These are phyloP conservation scores for Aspergillus eucalypticola DNA, from an alignment of 2,329 filamentous ascomycete genomes.

Conservation along the genomic window DNA sequence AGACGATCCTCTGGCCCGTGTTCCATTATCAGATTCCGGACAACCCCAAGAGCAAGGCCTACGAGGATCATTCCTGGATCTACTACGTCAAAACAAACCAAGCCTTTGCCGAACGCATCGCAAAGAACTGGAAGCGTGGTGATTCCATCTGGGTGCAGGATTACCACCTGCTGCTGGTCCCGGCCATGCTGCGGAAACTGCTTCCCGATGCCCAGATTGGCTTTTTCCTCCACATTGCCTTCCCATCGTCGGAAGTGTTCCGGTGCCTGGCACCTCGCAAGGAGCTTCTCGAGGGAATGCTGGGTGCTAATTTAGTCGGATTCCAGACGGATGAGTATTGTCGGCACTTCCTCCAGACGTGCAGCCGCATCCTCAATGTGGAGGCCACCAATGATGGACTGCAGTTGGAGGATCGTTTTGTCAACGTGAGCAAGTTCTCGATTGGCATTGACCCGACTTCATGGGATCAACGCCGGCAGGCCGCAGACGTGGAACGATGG, in stretches of 20 bases:
- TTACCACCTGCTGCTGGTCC: slow-evolving; percentile 88
- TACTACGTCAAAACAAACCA: slow-evolving; percentile 93
- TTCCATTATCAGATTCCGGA: slow-evolving; percentile 98
- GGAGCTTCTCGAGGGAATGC: slow-evolving; percentile 85
- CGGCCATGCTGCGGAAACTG: slow-evolving; percentile 84
- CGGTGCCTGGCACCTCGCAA: slow-evolving; percentile 84
- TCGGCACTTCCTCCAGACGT: slow-evolving; percentile 92
- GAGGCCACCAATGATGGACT: slow-evolving; percentile 87
- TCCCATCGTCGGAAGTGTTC: slow-evolving; percentile 95
- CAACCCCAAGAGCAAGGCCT: slow-evolving; percentile 97
- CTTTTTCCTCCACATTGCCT: slow-evolving; percentile 92
- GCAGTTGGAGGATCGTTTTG: slow-evolving; percentile 87
- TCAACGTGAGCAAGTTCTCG: slow-evolving; percentile 80
- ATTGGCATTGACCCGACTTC: slow-evolving; percentile 89
- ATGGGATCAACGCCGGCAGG: slow-evolving; percentile 68
- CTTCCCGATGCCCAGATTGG: slow-evolving; percentile 88
- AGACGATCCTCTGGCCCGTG: slow-evolving; percentile 95
- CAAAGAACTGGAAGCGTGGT: slow-evolving; percentile 88
- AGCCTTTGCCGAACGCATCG: slow-evolving; percentile 85
- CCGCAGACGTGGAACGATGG: slow-evolving; percentile 75
- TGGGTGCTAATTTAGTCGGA: slow-evolving; percentile 87
- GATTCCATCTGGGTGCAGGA: slow-evolving; percentile 96
- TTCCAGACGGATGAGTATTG: slow-evolving; percentile 95
- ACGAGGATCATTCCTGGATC: slow-evolving; percentile 94
- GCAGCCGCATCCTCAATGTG: slow-evolving; percentile 84